A percentile compares a stretch with the other conserved stretches of the same genome.
Evolutionary conservation across 1,284 basidiomycete genomes (phyloP).

Genomic region (Cystobasidium pallidum): DNA sequence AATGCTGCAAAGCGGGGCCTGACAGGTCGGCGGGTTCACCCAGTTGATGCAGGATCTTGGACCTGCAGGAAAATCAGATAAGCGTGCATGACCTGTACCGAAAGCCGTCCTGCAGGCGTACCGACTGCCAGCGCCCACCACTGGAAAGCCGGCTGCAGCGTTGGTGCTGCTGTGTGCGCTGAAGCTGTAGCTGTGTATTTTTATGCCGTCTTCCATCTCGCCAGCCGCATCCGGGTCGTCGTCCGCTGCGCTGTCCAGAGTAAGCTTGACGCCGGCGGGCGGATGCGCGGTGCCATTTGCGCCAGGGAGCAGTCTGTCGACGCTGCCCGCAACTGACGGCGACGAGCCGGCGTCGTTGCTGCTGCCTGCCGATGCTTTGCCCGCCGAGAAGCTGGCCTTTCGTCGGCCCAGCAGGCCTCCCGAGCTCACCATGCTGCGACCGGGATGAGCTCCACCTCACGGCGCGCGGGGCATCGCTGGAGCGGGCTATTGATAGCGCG

Average conservation of each 20-base stretch:
- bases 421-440: conserved; percentile 6
- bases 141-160: conserved; percentile 17
- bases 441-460: background rate
- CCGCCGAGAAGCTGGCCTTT: conserved; percentile 29
- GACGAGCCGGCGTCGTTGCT: background rate
- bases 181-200: conserved; percentile 19
- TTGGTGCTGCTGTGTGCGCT: background rate
- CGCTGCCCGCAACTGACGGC: background rate
- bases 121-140: conserved; percentile 39
- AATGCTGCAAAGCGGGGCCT: background rate
- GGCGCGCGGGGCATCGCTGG: background rate
- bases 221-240: conserved; percentile 18
- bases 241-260: conserved; percentile 18
- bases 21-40: conserved; percentile 31
- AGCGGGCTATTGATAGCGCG: background rate
- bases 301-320: background rate
- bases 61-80: conserved; percentile 13
- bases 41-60: conserved; percentile 40
- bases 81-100: background rate
- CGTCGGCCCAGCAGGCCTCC: conserved; percentile 22
- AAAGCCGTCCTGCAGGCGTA: background rate
- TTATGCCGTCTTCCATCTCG: conserved; percentile 20
- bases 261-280: conserved; percentile 19
- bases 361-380: conserved; percentile 20
- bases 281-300: background rate